These are phyloP conservation scores for Rhexocercosporidium sp. DNA, from an alignment of 2,329 filamentous ascomycete genomes.

Conservation along the genomic window DNA sequence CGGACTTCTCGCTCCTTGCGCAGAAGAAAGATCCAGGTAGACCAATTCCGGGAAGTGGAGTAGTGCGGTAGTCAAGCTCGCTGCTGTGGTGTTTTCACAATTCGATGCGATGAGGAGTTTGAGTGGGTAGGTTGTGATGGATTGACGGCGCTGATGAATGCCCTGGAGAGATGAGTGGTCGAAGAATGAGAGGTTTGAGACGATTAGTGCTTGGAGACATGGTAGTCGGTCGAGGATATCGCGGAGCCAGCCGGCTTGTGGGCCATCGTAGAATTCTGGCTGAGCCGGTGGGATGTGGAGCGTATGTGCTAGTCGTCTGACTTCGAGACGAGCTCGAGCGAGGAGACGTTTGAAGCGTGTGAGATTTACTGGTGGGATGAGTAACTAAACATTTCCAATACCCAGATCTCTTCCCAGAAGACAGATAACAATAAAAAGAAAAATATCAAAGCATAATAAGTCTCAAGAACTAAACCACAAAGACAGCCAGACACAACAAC, in stretches of 20 bases:
- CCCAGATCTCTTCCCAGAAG: background rate
- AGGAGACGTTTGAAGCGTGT: conserved; percentile 31
- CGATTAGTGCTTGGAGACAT: conserved; percentile 30
- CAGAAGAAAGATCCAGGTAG: conserved; percentile 31
- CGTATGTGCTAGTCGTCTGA: conserved; percentile 27
- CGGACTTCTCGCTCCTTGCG: conserved; percentile 27
- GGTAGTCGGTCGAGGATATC: conserved; percentile 31
- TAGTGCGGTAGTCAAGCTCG: conserved; percentile 26
- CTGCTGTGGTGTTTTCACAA: conserved; percentile 31
- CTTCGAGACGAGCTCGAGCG: conserved; percentile 24
- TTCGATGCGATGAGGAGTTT: conserved; percentile 29
- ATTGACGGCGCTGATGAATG: conserved; percentile 18
- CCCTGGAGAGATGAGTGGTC: conserved; percentile 30
- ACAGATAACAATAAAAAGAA: background rate
- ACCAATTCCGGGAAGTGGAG: conserved; percentile 31
- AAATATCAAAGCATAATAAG: too few species aligned
- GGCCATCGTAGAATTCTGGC: conserved; percentile 31
- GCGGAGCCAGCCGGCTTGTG: conserved; percentile 31
- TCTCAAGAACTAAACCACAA: background rate
- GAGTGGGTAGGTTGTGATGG: conserved; percentile 21
- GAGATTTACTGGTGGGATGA: conserved; percentile 26
- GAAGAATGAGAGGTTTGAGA: conserved; percentile 32
- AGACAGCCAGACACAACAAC: background rate
- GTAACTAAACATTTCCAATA: background rate
- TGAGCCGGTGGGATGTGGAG: conserved; percentile 32